Base-by-base conservation (phyloP, 225 moss, liverwort and hornwort genomes). In the Physcomitrellopsis africana region DNA sequence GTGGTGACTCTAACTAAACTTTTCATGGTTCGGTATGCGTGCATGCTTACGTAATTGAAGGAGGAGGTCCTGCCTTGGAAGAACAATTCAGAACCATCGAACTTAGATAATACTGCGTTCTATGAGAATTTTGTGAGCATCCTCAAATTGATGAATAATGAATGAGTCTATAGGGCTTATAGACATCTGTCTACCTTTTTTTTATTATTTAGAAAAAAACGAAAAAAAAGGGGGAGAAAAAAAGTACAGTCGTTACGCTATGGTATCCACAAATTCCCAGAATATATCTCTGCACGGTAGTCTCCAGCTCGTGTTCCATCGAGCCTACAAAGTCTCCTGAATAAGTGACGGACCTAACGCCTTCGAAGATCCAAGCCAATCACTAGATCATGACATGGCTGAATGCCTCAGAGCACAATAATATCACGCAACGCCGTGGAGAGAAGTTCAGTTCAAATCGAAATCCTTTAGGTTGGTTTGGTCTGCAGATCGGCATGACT, bases 381-480 rank as follows among this genome's bases (percentile, higher is more conserved):
- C 32, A 37, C 32, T 37, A 37, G 32, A 37, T 37, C 32, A 37
- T 29, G 29, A 29, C 29, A 29, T 37, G 32, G 32, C 32, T 37
- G 32, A 37, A 37, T 37, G 32, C 4, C 3, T 37, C 32, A 37
- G 32, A 37, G 32, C 32, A 2, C 32, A 37, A 37, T 37, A 37
- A 37, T 37, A 37, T 37, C 32, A 37, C 32, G 32, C 32, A 37
- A 37, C 4, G 32, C 32, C 7, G 32, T 4, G 32, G 32, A 37
- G 7, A 11, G 49, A 11, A 9, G 48, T 20, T 76, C 51, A 76
- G 42, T 76, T 76, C 68, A 76, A 42, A 41, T 76, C 76, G 0
- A 76, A 51, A 24, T 76, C 55, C 42, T 68, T 68, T 16, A 41
- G 60, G 49, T 51, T 23, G 3, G 10, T 60, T 7, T 20, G 32